Base-by-base conservation (phyloP, 192 early-diverging fungal genomes). In the Linnemannia zychae region DNA sequence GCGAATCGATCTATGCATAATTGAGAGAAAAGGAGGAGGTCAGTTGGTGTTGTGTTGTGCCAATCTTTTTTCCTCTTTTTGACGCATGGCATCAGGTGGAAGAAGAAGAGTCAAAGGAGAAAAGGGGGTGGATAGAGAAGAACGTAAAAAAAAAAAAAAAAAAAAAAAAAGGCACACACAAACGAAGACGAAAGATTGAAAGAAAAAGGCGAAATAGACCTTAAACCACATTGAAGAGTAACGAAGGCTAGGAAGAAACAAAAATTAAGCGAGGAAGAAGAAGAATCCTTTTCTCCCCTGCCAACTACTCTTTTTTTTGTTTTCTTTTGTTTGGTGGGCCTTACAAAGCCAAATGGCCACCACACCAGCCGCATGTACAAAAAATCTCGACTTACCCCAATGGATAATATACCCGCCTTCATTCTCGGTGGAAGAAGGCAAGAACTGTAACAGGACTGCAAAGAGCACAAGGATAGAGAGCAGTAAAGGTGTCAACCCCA, bases 381-480 rank as follows among this genome's bases (percentile, higher is more conserved):
- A 52, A 24, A 4, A 12, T 33, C 17, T 0, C 0, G 17, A 9
- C 73, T 85, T 79, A 85, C 83, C 83, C 83, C 77, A 85, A 28
- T 63, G 83, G 13, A 79, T 47, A 12, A 71, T 75, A 33, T 50
- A 57, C 17, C 47, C 83, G 6, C 66, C 70, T 4, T 84, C 36
- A 36, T 31, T 53, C 28, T 63, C 57, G 57, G 57, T 31, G 57
- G 57, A 63, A 6, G 49, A 48, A 11, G 83, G 72, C 24, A 85
- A 47, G 2, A 85, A 36, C 50, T 79, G 77, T 2, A 85, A 24
- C 13, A 85, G 31, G 0, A 50, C 74, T 5, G 74, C 83, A 69
- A 85, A 85, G 11, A 76, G n/a, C 11, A 15, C 77, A 68, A 75
- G 68, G 28, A 85, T 79, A 7, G 83, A 71, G 3, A 79, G 34